Conservation (phyloP, 352 stramenopile species). For the Plasmopara halstedii region DNA sequence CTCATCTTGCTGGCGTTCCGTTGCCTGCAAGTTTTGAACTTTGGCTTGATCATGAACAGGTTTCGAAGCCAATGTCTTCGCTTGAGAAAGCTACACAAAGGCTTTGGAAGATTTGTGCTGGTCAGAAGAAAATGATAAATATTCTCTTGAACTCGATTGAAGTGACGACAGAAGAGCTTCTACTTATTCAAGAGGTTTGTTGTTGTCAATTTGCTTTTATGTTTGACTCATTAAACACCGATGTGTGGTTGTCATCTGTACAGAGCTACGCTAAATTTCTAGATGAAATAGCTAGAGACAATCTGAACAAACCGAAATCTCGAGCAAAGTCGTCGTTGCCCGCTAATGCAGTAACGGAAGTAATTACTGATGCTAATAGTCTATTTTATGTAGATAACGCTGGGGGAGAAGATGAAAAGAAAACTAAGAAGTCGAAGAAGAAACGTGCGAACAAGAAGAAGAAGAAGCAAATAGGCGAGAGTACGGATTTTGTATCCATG, state of each 20-base stretch:
- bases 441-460: constrained; percentile 21
- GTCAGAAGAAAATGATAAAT: constrained; percentile 33
- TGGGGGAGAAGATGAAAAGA: constrained; percentile 22
- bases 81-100: constrained; percentile 13
- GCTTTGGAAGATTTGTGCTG: constrained; percentile 29
- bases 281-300: constrained; percentile 18
- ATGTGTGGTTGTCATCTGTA: constrained; percentile 1
- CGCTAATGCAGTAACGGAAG: neutral
- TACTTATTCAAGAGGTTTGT: constrained; percentile 36
- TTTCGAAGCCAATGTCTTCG: constrained; percentile 7
- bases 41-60: constrained; percentile 36
- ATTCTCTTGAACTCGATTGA: constrained; percentile 38
- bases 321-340: neutral
- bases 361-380: constrained; percentile 2
- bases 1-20: constrained; percentile 32
- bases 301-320: constrained; percentile 4
- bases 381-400: constrained; percentile 61
- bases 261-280: constrained; percentile 45
- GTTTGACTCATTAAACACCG: neutral
- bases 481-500: neutral
- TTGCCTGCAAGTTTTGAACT: constrained; percentile 37
- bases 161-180: constrained; percentile 34
- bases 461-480: constrained; percentile 12
- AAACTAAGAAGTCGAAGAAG: constrained; percentile 25
- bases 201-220: neutral